These are phyloP conservation scores for Piper longum DNA, from an alignment of 164 flowering plant genomes.

Conservation along the genomic window DNA sequence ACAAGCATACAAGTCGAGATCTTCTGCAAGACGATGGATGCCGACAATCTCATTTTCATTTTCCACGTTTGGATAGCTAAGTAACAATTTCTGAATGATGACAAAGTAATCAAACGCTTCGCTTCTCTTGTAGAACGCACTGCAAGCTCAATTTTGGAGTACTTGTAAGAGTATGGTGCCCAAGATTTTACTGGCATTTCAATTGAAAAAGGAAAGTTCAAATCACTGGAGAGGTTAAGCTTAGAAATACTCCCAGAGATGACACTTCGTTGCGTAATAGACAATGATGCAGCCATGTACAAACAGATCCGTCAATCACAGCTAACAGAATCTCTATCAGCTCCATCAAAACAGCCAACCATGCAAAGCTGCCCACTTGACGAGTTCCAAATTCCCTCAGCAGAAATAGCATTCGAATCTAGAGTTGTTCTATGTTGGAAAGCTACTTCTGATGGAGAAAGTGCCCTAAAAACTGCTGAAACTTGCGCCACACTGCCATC, in stretches of 20 bases:
- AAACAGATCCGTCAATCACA: slow-evolving; percentile 58
- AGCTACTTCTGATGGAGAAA: slow-evolving; percentile 31
- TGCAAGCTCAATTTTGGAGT: slow-evolving; percentile 42
- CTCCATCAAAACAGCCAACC: slow-evolving; percentile 56
- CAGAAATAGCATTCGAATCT: slow-evolving; percentile 46
- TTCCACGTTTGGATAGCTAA: slow-evolving; percentile 50
- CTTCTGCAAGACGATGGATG: slow-evolving; percentile 28
- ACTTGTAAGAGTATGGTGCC: slow-evolving; percentile 22
- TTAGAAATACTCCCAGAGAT: slow-evolving; percentile 48
- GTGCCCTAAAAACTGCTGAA: slow-evolving; percentile 50
- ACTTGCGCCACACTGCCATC: slow-evolving; percentile 27
- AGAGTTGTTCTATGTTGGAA: slow-evolving; percentile 41
- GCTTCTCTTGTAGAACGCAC: slow-evolving; percentile 37
- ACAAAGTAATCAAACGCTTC: slow-evolving; percentile 49
- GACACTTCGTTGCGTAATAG: slow-evolving; percentile 58
- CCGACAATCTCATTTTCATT: slow-evolving; percentile 21
- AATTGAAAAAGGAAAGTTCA: slow-evolving; percentile 54
- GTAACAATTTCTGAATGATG: slow-evolving; percentile 47
- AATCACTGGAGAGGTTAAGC: slow-evolving; percentile 10
- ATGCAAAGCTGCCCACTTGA: slow-evolving; percentile 83
- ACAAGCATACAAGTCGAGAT: too few species aligned
- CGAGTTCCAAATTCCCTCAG: slow-evolving; percentile 75
- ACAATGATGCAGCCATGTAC: slow-evolving; percentile 53
- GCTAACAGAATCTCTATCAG: slow-evolving; percentile 15
- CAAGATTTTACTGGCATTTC: slow-evolving; percentile 14